Base-by-base conservation (phyloP, 2,329 filamentous ascomycete species). In the Immersiporthe knoxdaviesiana region DNA sequence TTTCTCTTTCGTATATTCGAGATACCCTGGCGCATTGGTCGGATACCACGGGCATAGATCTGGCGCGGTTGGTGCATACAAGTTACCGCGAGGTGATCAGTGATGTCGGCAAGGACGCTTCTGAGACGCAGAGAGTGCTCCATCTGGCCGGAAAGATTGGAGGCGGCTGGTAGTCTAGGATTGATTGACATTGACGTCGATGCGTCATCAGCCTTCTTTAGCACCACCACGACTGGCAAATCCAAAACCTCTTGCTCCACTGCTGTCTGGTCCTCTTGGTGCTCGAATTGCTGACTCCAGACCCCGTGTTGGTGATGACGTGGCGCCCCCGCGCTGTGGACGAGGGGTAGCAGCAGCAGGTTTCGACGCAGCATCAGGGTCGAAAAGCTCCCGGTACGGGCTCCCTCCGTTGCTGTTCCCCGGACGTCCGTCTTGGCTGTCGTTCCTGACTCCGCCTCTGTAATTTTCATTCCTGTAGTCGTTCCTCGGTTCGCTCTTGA, bases 21-120 rank as follows among this genome's bases (percentile, higher is more conserved):
- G 84, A 88, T 77, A 86, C 90, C 74, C 83, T 98, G 75, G 82
- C 84, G 72, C 88, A 95, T 79, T 99, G 96, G 96, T 86, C 90
- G 24, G 77, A 82, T 32, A 81, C 90, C 71, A 94, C 93, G 67
- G 88, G 87, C 66, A 88, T 97, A 73, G 85, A 87, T 35, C 81
- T 92, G 76, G 87, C 90, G 71, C 92, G 86, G 77, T 82, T 99
- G 76, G 88, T 90, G 68, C 92, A 91, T 79, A 99, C 96, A 68
- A 97, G 89, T 65, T 99, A 93, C 82, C 89, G 96, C 72, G 91
- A 94, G 80, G 95, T 99, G 30, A 90, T 97, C 75, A 97, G 95
- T 81, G 93, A 98, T 78, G 93, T 99, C 58, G 96, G 96, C 64
- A 97, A 96, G 82, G 85, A 87, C 72, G 76, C 84, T 79, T 83